Evolutionary conservation across 2,329 filamentous ascomycete species (phyloP).

Genomic region (Lecanicillium sp.): DNA sequence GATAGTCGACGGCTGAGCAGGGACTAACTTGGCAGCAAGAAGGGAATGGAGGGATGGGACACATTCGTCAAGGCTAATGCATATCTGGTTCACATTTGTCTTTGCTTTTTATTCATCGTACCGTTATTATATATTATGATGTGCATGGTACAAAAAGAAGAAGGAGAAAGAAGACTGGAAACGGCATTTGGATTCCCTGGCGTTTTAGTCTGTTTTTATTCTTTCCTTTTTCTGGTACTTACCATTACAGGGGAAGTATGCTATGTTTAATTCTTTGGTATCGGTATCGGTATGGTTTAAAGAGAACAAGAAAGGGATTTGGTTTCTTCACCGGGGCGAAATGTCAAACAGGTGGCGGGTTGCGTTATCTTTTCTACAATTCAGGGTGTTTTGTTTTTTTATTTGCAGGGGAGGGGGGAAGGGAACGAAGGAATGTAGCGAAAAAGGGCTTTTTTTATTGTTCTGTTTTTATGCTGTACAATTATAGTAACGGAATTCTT

Average conservation of each 20-base stretch:
- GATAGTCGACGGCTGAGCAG: constrained; percentile 21
- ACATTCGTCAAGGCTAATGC: neutral
- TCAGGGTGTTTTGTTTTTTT: neutral
- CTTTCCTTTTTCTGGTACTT: no score
- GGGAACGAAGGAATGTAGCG: neutral
- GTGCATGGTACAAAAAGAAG: neutral
- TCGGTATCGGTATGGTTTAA: no score
- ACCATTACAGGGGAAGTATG: no score
- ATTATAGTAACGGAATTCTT: neutral
- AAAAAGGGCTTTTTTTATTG: constrained; percentile 2
- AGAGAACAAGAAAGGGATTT: no score
- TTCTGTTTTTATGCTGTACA: constrained; percentile 1
- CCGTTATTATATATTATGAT: neutral
- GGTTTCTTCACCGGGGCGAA: no score
- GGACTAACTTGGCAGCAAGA: neutral
- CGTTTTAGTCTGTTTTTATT: no score
- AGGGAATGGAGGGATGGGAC: neutral
- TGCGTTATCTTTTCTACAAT: neutral
- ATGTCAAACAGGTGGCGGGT: no score
- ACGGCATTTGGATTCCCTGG: no score
- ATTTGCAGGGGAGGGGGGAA: neutral
- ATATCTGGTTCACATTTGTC: neutral
- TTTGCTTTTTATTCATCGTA: neutral
- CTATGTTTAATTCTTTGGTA: no score
- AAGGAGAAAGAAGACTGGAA: neutral